A percentile compares a stretch with the other conserved stretches of the same genome.
Evolutionary conservation across 2,329 filamentous ascomycete species (phyloP).

Genomic region (Exophiala bonariae): DNA sequence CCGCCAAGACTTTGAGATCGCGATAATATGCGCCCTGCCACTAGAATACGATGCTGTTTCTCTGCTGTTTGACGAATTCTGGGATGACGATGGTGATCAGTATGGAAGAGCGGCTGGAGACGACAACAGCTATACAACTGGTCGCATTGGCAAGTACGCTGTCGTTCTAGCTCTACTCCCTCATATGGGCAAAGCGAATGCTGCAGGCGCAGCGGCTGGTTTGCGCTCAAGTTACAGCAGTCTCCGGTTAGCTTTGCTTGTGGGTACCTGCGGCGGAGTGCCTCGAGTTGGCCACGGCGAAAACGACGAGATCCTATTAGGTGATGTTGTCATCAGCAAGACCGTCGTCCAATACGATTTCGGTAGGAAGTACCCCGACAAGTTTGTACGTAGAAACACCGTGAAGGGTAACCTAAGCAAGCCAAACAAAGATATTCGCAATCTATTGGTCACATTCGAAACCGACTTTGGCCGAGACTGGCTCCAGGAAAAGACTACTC

Average conservation of each 20-base stretch:
- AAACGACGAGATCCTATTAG: constrained; percentile 1
- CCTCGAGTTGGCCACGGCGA: constrained; percentile 26
- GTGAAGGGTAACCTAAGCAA: no score
- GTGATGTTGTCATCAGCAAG: constrained; percentile 8
- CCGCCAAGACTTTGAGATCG: constrained; percentile 29
- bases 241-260: constrained; percentile 34
- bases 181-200: constrained; percentile 24
- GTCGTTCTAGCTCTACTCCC: no score
- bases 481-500: no score
- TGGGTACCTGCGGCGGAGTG: constrained; percentile 43
- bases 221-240: constrained; percentile 5
- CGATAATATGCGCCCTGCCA: constrained; percentile 34
- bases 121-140: no score
- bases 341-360: constrained; percentile 25
- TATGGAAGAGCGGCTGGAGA: constrained; percentile 26
- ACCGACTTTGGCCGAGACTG: no score
- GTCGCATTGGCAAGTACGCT: no score
- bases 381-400: no score
- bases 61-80: constrained; percentile 29
- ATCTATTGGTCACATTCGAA: no score
- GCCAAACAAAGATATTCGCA: no score
- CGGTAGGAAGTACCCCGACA: constrained; percentile 27
- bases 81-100: constrained; percentile 18
- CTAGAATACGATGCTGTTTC: constrained; percentile 29
- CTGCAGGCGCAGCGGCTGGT: constrained; percentile 20